These are phyloP conservation scores for Middelhovenomyces tepae DNA, from an alignment of 805 yeast genomes.

Conservation along the genomic window DNA sequence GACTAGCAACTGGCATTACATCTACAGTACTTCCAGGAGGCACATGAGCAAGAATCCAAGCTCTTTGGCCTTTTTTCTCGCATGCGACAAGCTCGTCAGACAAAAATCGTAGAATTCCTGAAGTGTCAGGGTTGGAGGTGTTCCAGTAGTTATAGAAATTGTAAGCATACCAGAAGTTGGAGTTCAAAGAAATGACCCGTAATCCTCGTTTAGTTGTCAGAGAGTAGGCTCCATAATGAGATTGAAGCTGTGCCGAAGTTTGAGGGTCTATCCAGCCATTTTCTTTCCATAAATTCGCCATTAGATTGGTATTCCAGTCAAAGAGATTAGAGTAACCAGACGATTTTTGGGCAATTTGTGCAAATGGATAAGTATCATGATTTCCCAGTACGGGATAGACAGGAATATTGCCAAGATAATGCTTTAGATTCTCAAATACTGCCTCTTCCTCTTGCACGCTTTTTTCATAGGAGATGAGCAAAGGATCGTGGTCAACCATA, in stretches of 20 bases:
- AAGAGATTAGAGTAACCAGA: slow-evolving; percentile 37
- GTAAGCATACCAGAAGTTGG: slow-evolving; percentile 58
- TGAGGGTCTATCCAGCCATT: slow-evolving; percentile 36
- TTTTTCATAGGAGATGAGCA: slow-evolving; percentile 38
- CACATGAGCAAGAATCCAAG: slow-evolving; percentile 67
- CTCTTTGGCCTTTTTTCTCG: slow-evolving; percentile 50
- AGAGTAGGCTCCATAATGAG: slow-evolving; percentile 56
- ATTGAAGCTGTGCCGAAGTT: slow-evolving; percentile 29
- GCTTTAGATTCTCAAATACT: slow-evolving; percentile 45
- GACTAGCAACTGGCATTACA: slow-evolving; percentile 53
- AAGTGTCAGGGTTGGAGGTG: slow-evolving; percentile 47
- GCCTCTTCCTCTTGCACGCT: slow-evolving; percentile 47
- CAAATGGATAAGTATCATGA: slow-evolving; percentile 67
- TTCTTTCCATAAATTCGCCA: slow-evolving; percentile 42
- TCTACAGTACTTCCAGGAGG: slow-evolving; percentile 46
- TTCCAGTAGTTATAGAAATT: slow-evolving; percentile 50
- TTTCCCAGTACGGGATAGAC: slow-evolving; percentile 59
- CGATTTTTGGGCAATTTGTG: slow-evolving; percentile 50
- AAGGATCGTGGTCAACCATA: slow-evolving; percentile 54
- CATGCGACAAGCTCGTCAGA: slow-evolving; percentile 53
- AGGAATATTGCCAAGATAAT: slow-evolving; percentile 41
- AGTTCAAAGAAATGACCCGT: slow-evolving; percentile 53
- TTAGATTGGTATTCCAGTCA: slow-evolving; percentile 40
- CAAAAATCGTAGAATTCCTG: slow-evolving; percentile 55
- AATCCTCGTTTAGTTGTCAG: slow-evolving; percentile 47